Conservation (phyloP, 768 basidiomycete species). For the Termitomyces sp. region DNA sequence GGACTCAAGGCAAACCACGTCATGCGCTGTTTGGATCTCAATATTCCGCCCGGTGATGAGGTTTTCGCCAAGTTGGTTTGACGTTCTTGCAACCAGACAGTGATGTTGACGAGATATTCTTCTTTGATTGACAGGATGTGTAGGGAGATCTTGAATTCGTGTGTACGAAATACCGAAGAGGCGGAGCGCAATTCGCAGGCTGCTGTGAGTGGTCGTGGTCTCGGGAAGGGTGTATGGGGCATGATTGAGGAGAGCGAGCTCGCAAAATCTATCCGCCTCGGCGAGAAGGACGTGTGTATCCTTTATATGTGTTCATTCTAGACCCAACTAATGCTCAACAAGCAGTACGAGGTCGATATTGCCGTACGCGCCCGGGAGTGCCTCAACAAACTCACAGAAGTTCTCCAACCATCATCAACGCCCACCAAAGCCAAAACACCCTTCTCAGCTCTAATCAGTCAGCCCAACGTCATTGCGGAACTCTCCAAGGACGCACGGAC, state of each 20-base stretch:
- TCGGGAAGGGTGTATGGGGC: constrained; percentile 71
- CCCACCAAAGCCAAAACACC: constrained; percentile 5
- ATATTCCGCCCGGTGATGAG: constrained; percentile 83
- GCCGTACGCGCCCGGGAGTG: constrained; percentile 40
- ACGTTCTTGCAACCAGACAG: not conserved
- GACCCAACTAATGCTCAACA: not conserved
- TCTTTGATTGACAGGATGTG: constrained; percentile 49
- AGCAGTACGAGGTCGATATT: constrained; percentile 41
- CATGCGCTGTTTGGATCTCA: constrained; percentile 90
- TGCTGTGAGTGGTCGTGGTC: constrained; percentile 40
- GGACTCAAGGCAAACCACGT: constrained; percentile 80
- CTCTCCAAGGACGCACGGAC: constrained; percentile 42
- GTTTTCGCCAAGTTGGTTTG: constrained; percentile 59
- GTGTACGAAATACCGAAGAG: constrained; percentile 90
- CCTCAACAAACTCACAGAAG: constrained; percentile 30
- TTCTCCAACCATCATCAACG: constrained; percentile 6
- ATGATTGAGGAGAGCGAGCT: constrained; percentile 85
- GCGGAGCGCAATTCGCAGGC: constrained; percentile 46
- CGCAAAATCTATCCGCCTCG: constrained; percentile 58
- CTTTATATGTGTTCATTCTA: not conserved
- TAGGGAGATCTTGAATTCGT: constrained; percentile 84
- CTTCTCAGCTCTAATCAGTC: constrained; percentile 13
- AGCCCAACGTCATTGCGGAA: constrained; percentile 22
- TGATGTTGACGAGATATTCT: not conserved
- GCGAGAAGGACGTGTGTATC: constrained; percentile 42